Percentiles rank a stretch among this genome's conserved stretches.
These are phyloP conservation scores for Metschnikowia picachoensis DNA, from an alignment of 805 yeast genomes.

Conservation along the genomic window DNA sequence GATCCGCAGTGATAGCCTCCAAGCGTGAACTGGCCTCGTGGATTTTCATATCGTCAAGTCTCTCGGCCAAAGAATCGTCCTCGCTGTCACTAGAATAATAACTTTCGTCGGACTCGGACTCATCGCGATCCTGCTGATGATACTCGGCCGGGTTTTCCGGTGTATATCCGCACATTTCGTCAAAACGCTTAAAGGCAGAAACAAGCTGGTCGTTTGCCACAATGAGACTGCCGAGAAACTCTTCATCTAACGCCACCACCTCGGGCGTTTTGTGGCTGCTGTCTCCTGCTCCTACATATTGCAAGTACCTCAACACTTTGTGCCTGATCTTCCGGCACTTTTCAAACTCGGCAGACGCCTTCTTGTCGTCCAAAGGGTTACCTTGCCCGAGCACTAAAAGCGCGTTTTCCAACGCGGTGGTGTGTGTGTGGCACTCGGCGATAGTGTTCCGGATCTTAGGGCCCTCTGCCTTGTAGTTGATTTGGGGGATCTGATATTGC, in stretches of 20 bases:
- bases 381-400: constrained; percentile 39
- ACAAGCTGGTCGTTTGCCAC: constrained; percentile 91
- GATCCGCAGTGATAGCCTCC: constrained; percentile 10
- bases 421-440: constrained; percentile 71
- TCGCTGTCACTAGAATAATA: constrained; percentile 42
- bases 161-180: constrained; percentile 45
- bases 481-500: constrained; percentile 60
- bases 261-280: constrained; percentile 26
- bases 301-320: constrained; percentile 75
- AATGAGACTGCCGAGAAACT: constrained; percentile 79
- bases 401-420: constrained; percentile 63
- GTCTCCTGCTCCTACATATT: constrained; percentile 59
- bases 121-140: constrained; percentile 21
- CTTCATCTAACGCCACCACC: constrained; percentile 53
- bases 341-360: constrained; percentile 64
- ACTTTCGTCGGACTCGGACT: constrained; percentile 26
- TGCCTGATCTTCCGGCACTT: constrained; percentile 73
- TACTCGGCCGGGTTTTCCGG: constrained; percentile 36
- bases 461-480: constrained; percentile 64
- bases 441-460: constrained; percentile 66
- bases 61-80: constrained; percentile 18
- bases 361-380: constrained; percentile 59
- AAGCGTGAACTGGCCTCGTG: constrained; percentile 14
- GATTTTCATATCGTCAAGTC: constrained; percentile 8
- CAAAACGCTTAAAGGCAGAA: constrained; percentile 63